Evolutionary conservation across 805 yeast genomes (phyloP), one percentile per base, ranked within the genome.

Genomic region (Danielozyma ontarioensis): DNA sequence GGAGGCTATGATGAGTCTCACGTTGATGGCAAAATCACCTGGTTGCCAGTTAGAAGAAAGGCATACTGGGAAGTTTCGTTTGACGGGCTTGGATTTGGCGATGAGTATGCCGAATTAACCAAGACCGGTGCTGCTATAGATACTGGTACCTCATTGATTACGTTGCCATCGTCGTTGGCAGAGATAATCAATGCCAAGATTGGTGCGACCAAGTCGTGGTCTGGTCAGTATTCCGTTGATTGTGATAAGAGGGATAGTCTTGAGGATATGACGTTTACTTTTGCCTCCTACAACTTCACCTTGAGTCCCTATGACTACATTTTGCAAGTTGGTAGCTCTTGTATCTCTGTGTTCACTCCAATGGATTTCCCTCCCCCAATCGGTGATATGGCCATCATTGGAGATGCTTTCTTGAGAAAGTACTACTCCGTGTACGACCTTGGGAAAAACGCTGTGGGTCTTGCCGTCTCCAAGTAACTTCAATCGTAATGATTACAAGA

Each of bases 11-110:
- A 90, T 56, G 73, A 79, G 48, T 58, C 80, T 41, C 76, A 79
- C 57, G 87, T 68, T 62, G 64, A 69, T 31, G 98, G 98, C 46
- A 78, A 90, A 48, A 74, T 93, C 53, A 84, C 90, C 33, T 88
- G 95, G 88, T 76, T 93, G 64, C 98, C 98, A 39, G 94, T 93
- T 42, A 87, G 98, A 73, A 86, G 98, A 76, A 88, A 89, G 80
- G 98, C 97, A 22, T 93, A 93, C 77, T 93, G 98, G 98, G 98
- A 93, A 73, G 98, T 93, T 40, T 77, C 82, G 49, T 83, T 93
- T 48, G 87, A 87, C 50, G 89, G 95, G 49, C 72, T 93, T 58
- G 85, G 89, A 28, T 74, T 93, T 43, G 98, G 98, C 53, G 84
- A 83, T 47, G 95, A 93, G 67, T 84, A 75, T 54, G 96, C 97